Conservation (phyloP, 169 alveolate species). For the Cryptosporidium meleagridis region DNA sequence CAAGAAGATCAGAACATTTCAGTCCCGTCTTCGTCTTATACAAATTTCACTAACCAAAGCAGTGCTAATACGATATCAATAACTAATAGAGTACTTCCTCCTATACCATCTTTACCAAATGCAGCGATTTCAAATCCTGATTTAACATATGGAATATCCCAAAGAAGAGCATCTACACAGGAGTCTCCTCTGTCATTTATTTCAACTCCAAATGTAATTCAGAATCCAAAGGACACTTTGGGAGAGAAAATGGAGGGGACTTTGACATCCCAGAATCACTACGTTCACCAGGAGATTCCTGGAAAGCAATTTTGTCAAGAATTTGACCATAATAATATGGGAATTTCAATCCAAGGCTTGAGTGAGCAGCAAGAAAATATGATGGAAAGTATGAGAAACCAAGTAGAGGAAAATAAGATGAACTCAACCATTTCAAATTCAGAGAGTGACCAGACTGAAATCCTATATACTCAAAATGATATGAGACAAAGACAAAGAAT, state of each 20-base stretch:
- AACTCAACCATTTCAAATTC: constrained; percentile 40
- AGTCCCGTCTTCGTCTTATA: not conserved
- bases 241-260: not conserved
- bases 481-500: constrained; percentile 70
- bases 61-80: not conserved
- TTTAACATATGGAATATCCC: not conserved
- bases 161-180: not conserved
- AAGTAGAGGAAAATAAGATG: not conserved
- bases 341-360: not conserved
- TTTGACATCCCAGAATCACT: not conserved
- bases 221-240: not conserved
- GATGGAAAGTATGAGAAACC: not conserved
- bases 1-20: not conserved
- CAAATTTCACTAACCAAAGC: not conserved
- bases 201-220: constrained; percentile 8
- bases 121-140: constrained; percentile 10
- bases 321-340: not conserved
- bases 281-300: not conserved
- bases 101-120: constrained; percentile 38
- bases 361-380: not conserved
- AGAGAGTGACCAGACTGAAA: constrained; percentile 57
- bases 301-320: not conserved
- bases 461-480: constrained; percentile 22
- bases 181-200: constrained; percentile 13
- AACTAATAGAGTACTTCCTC: constrained; percentile 8